Conservation (phyloP, 2,329 filamentous ascomycete genomes). For the Aureobasidium sp. region DNA sequence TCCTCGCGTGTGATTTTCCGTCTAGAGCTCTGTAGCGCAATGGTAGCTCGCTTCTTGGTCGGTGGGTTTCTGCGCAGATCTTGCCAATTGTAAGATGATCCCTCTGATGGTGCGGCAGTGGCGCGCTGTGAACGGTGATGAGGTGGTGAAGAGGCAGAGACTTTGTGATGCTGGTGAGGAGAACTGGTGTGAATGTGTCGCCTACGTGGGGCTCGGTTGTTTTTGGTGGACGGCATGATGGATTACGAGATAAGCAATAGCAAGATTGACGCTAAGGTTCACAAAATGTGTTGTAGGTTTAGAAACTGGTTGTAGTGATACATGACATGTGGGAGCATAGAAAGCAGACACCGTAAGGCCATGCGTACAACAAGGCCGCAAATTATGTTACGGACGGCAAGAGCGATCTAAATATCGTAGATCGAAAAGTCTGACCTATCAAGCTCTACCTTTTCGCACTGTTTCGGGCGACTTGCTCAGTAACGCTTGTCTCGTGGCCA, state of each 20-base stretch:
- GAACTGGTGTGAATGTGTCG: neutral
- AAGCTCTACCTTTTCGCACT: neutral
- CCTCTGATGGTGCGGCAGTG: neutral
- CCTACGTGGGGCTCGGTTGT: neutral
- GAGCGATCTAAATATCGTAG: neutral
- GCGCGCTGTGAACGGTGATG: neutral
- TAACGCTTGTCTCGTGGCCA: neutral
- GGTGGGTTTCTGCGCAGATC: neutral
- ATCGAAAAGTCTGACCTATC: neutral
- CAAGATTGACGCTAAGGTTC: too few relatives aligned
- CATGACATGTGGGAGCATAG: too few relatives aligned
- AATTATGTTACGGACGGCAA: too few relatives aligned
- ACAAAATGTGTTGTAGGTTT: too few relatives aligned
- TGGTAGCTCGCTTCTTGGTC: neutral
- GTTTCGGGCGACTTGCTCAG: slow-evolving; percentile 6
- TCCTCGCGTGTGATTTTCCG: neutral
- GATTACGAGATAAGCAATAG: too few relatives aligned
- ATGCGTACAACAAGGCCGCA: too few relatives aligned
- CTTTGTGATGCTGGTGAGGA: neutral
- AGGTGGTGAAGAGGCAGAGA: neutral
- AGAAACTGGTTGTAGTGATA: too few relatives aligned
- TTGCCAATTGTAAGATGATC: neutral
- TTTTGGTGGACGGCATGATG: neutral
- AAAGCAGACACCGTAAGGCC: too few relatives aligned
- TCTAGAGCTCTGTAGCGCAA: neutral